Base-by-base conservation (phyloP, 305 asterid species). In the Fraxinus latifolia region DNA sequence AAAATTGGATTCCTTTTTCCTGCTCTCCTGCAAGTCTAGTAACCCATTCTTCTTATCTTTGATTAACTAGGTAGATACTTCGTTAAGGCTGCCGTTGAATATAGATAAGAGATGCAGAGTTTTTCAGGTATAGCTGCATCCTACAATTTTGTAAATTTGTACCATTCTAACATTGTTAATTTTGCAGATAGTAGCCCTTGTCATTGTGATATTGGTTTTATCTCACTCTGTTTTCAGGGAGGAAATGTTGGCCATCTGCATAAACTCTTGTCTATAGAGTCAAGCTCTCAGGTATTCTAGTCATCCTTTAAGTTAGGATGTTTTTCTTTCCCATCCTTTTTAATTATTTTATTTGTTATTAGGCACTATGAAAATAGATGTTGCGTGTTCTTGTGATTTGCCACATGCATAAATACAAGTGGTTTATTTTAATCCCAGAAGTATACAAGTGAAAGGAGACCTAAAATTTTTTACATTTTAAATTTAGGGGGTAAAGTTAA, bases 211-310 rank as follows among this genome's bases (percentile, higher is more conserved):
- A 23, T 68, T 68, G 55, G 7, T 77, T 37, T 44, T 84, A 78
- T 88, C 79, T 81, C 77, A 31, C 77, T 82, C 84, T 79, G 77
- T 86, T 88, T 80, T 85, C 91, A 96, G 99, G 99, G 99, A 74
- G 99, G 99, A 81, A 94, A 92, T 87, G 99, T 96, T 53, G 96
- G 98, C 71, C 99, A 96, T 88, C 91, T 96, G 87, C 99, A 96
- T 84, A 93, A 90, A 84, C 83, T 94, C 78, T 91, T 96, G 67
- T 89, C 94, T 47, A 91, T 96, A 76, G 98, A 89, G 87, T 93
- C 99, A 25, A 96, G 99, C 92, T 96, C 99, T 80, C 98, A 96
- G 99, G 99, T 96, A 87, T 29, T 76, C 58, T 65, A 0, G 31
- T 74, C 75, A 62, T 74, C 44, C 79, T 77, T 47, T 39, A 25